These are phyloP conservation scores for Epichloe scottii DNA, from an alignment of 2,329 filamentous ascomycete genomes.

Conservation along the genomic window DNA sequence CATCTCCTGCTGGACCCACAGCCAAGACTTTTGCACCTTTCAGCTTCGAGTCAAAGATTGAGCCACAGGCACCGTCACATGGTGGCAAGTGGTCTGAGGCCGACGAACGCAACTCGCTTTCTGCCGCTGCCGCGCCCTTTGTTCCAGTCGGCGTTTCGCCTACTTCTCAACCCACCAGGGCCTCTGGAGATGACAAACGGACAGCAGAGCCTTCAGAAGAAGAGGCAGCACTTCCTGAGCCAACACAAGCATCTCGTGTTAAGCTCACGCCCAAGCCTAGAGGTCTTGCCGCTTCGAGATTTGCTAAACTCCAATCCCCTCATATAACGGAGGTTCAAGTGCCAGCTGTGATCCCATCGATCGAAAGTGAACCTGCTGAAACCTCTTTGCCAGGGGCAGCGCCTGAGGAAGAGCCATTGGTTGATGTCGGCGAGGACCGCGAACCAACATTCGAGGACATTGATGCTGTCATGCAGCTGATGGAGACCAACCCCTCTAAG, in stretches of 20 bases:
- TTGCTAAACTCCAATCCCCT: constrained; percentile 27
- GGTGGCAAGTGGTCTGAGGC: constrained; percentile 28
- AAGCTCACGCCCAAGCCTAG: constrained; percentile 25
- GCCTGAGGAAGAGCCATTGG: neutral
- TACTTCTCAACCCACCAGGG: constrained; percentile 9
- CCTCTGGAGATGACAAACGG: neutral
- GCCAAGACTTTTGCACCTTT: constrained; percentile 40
- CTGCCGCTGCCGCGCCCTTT: constrained; percentile 61
- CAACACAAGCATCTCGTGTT: constrained; percentile 12
- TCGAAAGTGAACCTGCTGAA: constrained; percentile 13
- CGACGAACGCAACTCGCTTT: constrained; percentile 39
- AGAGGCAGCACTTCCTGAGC: neutral
- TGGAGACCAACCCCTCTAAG: constrained; percentile 60
- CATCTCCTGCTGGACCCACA: constrained; percentile 36
- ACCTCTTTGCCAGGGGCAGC: neutral
- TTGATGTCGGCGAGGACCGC: constrained; percentile 10
- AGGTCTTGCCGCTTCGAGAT: constrained; percentile 32
- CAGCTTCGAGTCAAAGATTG: constrained; percentile 40
- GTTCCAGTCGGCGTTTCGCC: constrained; percentile 29
- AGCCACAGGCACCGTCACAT: constrained; percentile 38
- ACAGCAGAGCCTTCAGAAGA: neutral
- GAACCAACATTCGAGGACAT: constrained; percentile 66
- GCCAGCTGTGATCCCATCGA: constrained; percentile 17
- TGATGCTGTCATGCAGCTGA: constrained; percentile 80
- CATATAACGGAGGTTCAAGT: constrained; percentile 12